These are phyloP conservation scores for Colletotrichum costaricense DNA, from an alignment of 2,329 filamentous ascomycete species.

Conservation along the genomic window DNA sequence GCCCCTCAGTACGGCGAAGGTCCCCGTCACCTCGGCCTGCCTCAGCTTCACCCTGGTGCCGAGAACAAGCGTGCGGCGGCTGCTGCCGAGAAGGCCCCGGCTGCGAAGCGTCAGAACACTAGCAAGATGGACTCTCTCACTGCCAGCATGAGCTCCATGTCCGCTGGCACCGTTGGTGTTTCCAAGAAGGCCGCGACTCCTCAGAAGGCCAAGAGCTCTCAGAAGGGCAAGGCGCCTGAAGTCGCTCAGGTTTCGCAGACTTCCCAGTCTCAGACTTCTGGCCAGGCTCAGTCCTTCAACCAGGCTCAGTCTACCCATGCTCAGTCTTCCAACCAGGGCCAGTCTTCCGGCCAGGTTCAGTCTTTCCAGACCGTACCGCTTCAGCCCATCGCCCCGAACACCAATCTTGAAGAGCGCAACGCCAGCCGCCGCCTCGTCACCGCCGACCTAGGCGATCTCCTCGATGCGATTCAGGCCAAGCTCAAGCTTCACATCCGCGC, in stretches of 20 bases:
- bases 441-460: not conserved
- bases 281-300: too few species aligned
- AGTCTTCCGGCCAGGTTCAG: too few species aligned
- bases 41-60: constrained; percentile 1
- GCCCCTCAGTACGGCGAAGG: not conserved
- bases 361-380: too few species aligned
- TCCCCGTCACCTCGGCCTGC: not conserved
- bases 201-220: too few species aligned
- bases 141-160: not conserved
- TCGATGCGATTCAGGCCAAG: not conserved
- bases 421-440: not conserved
- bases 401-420: not conserved
- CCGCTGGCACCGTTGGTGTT: not conserved
- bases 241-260: too few species aligned
- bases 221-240: too few species aligned
- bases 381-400: not conserved
- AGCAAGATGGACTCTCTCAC: not conserved
- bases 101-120: not conserved
- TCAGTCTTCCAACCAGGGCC: too few species aligned
- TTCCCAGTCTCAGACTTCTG: too few species aligned
- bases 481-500: not conserved
- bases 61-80: not conserved
- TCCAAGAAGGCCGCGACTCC: not conserved
- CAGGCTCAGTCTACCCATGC: too few species aligned
- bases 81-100: not conserved